These are phyloP conservation scores for Stephania cephalantha DNA, from an alignment of 164 flowering plant genomes.

Conservation along the genomic window DNA sequence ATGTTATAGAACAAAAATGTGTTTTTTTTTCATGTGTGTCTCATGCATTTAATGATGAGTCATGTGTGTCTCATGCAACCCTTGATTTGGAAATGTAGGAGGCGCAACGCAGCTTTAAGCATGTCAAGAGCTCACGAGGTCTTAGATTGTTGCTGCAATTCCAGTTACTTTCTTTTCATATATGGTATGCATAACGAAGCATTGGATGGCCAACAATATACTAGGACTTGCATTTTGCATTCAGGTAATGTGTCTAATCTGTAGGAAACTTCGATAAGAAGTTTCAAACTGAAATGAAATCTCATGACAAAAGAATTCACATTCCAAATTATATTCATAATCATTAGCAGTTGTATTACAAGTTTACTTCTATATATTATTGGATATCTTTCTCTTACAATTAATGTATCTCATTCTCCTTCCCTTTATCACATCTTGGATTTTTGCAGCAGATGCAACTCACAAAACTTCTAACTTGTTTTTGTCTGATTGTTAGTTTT, in stretches of 20 bases:
- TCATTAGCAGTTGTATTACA: neutral
- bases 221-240: constrained; percentile 93
- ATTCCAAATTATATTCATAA: neutral
- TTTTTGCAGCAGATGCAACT: neutral
- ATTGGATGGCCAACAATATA: constrained; percentile 93
- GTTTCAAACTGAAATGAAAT: neutral
- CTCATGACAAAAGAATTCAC: neutral
- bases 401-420: neutral
- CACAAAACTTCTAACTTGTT: neutral
- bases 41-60: no score
- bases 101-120: constrained; percentile 28
- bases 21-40: neutral
- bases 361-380: neutral
- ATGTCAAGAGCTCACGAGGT: constrained; percentile 36
- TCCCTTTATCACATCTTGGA: neutral
- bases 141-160: no score
- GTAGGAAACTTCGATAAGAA: neutral
- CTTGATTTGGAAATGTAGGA: constrained; percentile 35
- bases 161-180: no score
- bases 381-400: neutral
- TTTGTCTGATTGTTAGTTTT: neutral
- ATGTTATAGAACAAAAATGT: neutral
- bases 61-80: neutral
- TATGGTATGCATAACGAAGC: constrained; percentile 62
- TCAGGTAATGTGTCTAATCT: constrained; percentile 51